phyloP scores from a whole-genome alignment of 2,329 filamentous ascomycete genomes.

The Sarocladium brachiariae region DNA sequence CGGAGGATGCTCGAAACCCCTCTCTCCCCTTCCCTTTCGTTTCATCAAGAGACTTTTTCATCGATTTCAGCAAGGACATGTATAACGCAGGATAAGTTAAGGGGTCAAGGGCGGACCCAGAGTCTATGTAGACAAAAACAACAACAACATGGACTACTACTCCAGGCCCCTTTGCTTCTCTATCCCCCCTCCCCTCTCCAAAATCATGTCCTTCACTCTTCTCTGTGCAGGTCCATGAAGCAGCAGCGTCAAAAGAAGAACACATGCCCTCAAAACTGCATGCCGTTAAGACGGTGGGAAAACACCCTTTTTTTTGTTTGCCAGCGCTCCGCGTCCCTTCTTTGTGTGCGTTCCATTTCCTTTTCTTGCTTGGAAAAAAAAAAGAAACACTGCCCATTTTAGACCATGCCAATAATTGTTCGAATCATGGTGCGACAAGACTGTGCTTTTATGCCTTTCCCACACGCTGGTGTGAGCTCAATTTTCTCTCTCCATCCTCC shows the following conservation, averaged over 20 bases:
- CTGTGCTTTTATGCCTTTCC: too few relatives aligned
- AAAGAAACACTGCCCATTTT: neutral
- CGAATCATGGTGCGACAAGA: neutral
- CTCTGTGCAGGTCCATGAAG: too few relatives aligned
- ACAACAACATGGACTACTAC: too few relatives aligned
- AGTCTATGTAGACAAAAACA: slow-evolving; percentile 3
- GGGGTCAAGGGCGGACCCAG: neutral
- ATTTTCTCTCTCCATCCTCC: too few relatives aligned
- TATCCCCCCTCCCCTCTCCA: neutral
- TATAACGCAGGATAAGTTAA: neutral
- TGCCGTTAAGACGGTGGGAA: neutral
- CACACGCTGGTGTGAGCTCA: too few relatives aligned
- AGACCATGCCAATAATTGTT: neutral
- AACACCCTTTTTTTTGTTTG: too few relatives aligned
- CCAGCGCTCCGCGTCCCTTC: neutral
- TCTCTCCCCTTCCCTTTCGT: neutral
- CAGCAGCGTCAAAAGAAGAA: neutral
- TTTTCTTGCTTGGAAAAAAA: too few relatives aligned
- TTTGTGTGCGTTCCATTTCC: too few relatives aligned
- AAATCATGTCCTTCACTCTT: too few relatives aligned
- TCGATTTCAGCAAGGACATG: neutral
- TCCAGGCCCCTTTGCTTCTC: neutral
- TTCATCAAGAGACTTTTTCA: too few relatives aligned
- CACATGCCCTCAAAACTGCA: neutral
- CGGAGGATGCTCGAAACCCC: neutral